Percentiles rank a stretch among this genome's conserved stretches.
Evolutionary conservation across 2,329 filamentous ascomycete species (phyloP).

Genomic region (Colletotrichum magnum): DNA sequence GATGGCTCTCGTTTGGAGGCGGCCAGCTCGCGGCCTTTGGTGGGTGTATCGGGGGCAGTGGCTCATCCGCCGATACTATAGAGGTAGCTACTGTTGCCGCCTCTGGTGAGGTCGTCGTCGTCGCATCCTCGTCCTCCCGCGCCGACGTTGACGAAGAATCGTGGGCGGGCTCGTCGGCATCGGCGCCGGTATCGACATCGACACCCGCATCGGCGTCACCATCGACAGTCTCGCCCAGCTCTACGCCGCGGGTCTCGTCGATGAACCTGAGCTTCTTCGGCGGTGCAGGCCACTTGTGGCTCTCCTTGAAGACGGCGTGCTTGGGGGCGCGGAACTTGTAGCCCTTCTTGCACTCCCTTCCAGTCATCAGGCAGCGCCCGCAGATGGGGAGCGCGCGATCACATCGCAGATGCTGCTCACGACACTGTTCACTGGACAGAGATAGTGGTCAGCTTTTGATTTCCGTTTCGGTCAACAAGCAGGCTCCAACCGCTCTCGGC

Average conservation of each 20-base stretch:
- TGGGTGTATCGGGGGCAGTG: constrained; percentile 19
- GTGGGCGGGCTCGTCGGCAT: neutral
- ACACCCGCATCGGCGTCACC: neutral
- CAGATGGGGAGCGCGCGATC: constrained; percentile 40
- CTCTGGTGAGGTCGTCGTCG: constrained; percentile 12
- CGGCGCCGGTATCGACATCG: neutral
- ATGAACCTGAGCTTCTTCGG: constrained; percentile 39
- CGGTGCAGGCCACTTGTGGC: constrained; percentile 38
- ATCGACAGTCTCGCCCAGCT: constrained; percentile 32
- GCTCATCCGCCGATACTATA: neutral
- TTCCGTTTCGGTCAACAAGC: neutral
- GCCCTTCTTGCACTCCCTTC: constrained; percentile 40
- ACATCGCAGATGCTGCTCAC: constrained; percentile 64
- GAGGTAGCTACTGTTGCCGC: constrained; percentile 23
- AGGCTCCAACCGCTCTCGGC: neutral
- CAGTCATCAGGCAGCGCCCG: constrained; percentile 39
- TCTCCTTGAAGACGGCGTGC: constrained; percentile 37
- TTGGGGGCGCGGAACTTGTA: constrained; percentile 42
- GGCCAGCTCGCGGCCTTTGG: constrained; percentile 38
- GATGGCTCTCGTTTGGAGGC: constrained; percentile 12
- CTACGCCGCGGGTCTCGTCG: constrained; percentile 35
- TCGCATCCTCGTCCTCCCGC: constrained; percentile 6
- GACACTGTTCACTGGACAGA: constrained; percentile 58
- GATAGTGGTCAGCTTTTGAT: constrained; percentile 9
- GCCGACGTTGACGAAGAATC: constrained; percentile 7